Evolutionary conservation across 768 basidiomycete genomes (phyloP).

Genomic region (Boletus eberwhitei): DNA sequence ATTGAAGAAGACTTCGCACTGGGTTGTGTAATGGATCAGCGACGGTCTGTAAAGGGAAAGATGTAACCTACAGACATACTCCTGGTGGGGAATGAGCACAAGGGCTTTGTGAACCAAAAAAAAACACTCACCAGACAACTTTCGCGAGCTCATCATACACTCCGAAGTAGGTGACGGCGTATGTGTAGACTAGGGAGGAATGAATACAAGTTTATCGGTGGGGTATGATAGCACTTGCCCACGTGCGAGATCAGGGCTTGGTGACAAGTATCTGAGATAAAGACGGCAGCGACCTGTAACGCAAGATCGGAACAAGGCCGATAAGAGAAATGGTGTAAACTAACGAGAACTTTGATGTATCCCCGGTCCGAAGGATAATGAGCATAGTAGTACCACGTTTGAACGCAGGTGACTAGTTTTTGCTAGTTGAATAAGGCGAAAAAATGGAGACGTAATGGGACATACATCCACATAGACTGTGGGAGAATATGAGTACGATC

Average conservation of each 20-base stretch:
- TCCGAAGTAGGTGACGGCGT: conserved; percentile 43
- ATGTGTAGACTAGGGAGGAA: conserved; percentile 41
- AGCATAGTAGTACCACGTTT: conserved; percentile 53
- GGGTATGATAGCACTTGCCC: conserved; percentile 26
- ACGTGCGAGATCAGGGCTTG: conserved; percentile 53
- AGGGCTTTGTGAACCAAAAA: neutral
- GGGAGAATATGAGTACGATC: conserved; percentile 2
- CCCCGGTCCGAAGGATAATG: conserved; percentile 48
- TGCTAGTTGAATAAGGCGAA: neutral
- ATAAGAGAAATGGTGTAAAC: conserved; percentile 8
- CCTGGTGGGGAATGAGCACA: conserved; percentile 13
- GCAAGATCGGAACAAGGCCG: neutral
- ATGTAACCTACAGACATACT: conserved; percentile 19
- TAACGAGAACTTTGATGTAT: conserved; percentile 45
- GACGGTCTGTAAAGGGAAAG: neutral
- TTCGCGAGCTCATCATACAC: conserved; percentile 24
- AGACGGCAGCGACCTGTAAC: conserved; percentile 46
- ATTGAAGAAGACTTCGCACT: conserved; percentile 51
- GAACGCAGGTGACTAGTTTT: conserved; percentile 48
- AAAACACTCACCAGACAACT: conserved; percentile 40
- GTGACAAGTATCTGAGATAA: conserved; percentile 50
- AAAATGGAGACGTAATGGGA: neutral
- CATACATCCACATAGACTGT: conserved; percentile 51
- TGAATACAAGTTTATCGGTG: neutral
- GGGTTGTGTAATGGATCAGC: conserved; percentile 18